A percentile compares a stretch with the other conserved stretches of the same genome.
Conservation (phyloP, 331 rosid genomes). For the Rhamnella rubrinervis region DNA sequence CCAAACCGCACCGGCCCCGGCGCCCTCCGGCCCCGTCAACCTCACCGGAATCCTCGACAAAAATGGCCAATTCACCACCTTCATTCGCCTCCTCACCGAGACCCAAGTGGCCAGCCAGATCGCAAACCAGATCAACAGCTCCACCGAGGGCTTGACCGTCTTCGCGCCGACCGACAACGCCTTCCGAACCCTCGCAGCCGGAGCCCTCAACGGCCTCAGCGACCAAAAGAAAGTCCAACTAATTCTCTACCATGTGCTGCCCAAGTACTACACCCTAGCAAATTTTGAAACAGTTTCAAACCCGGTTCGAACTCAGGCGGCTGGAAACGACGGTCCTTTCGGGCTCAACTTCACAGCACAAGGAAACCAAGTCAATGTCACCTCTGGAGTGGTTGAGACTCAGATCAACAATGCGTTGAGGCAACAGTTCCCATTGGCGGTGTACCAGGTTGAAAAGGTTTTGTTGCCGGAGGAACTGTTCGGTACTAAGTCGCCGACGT, state of each 20-base stretch:
- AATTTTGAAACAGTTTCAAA: conserved; percentile 60
- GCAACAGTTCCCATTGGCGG: conserved; percentile 53
- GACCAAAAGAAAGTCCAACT: conserved; percentile 53
- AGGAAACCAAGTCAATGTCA: conserved; percentile 72
- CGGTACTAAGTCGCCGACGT: conserved; percentile 28
- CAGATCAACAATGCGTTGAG: conserved; percentile 59
- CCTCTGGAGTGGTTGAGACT: conserved; percentile 46
- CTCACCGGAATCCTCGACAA: conserved; percentile 56
- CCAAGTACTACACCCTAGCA: conserved; percentile 53
- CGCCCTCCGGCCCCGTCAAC: conserved; percentile 50
- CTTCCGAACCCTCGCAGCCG: conserved; percentile 60
- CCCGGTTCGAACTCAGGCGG: conserved; percentile 76
- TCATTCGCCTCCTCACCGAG: conserved; percentile 51
- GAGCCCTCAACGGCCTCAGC: conserved; percentile 52
- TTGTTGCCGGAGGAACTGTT: conserved; percentile 58
- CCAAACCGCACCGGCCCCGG: conserved; percentile 50
- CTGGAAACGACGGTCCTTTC: conserved; percentile 33
- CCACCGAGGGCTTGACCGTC: conserved; percentile 56
- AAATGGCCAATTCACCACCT: conserved; percentile 53
- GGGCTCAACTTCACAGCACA: conserved; percentile 78
- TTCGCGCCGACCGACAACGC: conserved; percentile 94
- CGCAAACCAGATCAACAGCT: conserved; percentile 56
- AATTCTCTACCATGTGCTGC: conserved; percentile 57
- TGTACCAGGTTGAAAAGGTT: conserved; percentile 65
- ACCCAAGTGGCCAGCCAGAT: conserved; percentile 56